These are phyloP conservation scores for Diaporthe citrichinensis DNA, from an alignment of 2,329 filamentous ascomycete species.

Conservation along the genomic window DNA sequence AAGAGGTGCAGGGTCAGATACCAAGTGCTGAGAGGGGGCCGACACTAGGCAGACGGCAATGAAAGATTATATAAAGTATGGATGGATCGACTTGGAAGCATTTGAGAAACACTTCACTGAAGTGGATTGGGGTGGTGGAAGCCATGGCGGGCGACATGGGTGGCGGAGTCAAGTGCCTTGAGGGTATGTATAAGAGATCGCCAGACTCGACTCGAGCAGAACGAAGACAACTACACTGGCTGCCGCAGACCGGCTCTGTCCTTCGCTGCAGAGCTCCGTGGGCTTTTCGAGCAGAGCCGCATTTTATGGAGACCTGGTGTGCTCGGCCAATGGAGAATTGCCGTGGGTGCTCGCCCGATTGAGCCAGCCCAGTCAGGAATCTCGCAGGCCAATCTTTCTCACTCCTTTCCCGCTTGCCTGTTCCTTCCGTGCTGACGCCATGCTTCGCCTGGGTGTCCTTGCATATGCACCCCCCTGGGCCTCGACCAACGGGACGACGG, in stretches of 20 bases:
- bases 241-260: slow-evolving; percentile 2
- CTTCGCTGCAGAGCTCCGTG: slow-evolving; percentile 3
- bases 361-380: slow-evolving; percentile 22
- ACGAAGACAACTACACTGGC: slow-evolving; percentile 7
- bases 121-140: slow-evolving; percentile 24
- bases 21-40: slow-evolving; percentile 25
- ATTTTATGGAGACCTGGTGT: slow-evolving; percentile 23
- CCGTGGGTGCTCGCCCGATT: slow-evolving; percentile 2
- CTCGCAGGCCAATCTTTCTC: slow-evolving; percentile 15
- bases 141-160: slow-evolving; percentile 35
- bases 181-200: slow-evolving; percentile 41
- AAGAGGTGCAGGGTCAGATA: not conserved
- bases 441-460: slow-evolving; percentile 36
- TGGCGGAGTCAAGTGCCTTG: slow-evolving; percentile 38
- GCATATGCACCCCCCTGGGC: slow-evolving; percentile 30
- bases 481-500: slow-evolving; percentile 20
- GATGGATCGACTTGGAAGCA: not conserved
- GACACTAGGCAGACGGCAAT: slow-evolving; percentile 28
- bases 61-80: slow-evolving; percentile 27
- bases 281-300: slow-evolving; percentile 39
- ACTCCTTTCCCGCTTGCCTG: slow-evolving; percentile 26
- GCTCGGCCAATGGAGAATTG: slow-evolving; percentile 19
- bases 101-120: slow-evolving; percentile 19
- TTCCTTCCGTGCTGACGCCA: slow-evolving; percentile 39
- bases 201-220: slow-evolving; percentile 30